Base-by-base conservation (phyloP, 202 grass and related monocot genomes). In the Panicum hallii region DNA sequence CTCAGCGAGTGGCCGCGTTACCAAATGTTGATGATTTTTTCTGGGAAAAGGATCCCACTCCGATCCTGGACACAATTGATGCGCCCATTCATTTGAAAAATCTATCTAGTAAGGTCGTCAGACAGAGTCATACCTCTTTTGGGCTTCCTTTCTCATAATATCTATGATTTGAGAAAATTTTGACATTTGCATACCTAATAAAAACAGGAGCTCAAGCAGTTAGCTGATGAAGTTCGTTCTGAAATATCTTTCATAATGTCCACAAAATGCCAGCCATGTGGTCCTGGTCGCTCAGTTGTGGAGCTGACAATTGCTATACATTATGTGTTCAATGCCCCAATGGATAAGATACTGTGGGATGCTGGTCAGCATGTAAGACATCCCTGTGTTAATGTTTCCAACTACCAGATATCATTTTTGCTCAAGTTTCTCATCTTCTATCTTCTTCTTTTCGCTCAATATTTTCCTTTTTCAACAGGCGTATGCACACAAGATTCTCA, bases 341-440 rank as follows among this genome's bases (percentile, higher is more conserved):
- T 92, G 78, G 93, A 94, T 80, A 92, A 94, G 79, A 92, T 92
- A 83, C 72, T 95, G 40, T 95, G 93, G 93, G 93, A 95, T 88
- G 85, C 89, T 92, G 93, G 93, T 78, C 88, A 90, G 57, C 90
- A 90, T 76, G 90, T 90, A 77, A 36, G 78, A 81, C 6, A 82
- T 20, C 41, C 79, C 28, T 85, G 7, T 80, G 65, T 55, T 71
- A 71, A 3, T 11, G 13, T 72, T 56, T 70, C 61, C 22, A 61
- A 26, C 11, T 79, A 17, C 71, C 5, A 38, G 14, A 10, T 28
- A 8, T 23, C 7, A 57, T 63, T 56, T 34, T 53, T 71, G 1
- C 28, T 61, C 23, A 47, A 6, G 10, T 20, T 60, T 71, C 40
- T 71, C 15, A 58, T 9, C 6, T 57, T 75, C 53, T 40, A 16